A percentile compares a stretch with the other conserved stretches of the same genome.
phyloP scores from a whole-genome alignment of 371 early-diverging fungal species.

The Dichotomocladium elegans region DNA sequence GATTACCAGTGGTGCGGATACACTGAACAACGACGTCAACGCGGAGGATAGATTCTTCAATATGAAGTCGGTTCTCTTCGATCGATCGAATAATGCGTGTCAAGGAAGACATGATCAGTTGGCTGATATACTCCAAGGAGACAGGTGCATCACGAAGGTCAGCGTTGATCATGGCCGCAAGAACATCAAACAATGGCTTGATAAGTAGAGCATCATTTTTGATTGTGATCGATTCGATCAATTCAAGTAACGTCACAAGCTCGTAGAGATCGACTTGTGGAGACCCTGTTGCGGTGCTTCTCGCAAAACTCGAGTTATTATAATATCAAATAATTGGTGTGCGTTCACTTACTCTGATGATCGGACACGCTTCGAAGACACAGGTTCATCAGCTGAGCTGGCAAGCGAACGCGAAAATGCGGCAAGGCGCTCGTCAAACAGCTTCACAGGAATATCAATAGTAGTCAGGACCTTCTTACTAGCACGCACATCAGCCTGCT shows the following conservation, averaged over 20 bases:
- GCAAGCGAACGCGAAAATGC: slow-evolving; percentile 20
- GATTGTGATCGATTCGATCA: slow-evolving; percentile 61
- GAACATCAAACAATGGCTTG: slow-evolving; percentile 70
- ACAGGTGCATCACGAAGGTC: slow-evolving; percentile 52
- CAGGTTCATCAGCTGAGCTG: slow-evolving; percentile 4
- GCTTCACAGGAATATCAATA: slow-evolving; percentile 51
- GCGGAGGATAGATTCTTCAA: slow-evolving; percentile 56
- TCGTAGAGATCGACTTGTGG: slow-evolving; percentile 45
- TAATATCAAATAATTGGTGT: neutral
- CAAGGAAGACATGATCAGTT: slow-evolving; percentile 74
- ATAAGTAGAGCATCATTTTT: slow-evolving; percentile 46
- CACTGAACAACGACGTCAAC: slow-evolving; percentile 88
- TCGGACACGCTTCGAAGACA: slow-evolving; percentile 34
- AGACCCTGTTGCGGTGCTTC: neutral
- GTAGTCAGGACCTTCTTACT: slow-evolving; percentile 55
- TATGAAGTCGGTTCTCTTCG: slow-evolving; percentile 34
- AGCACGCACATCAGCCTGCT: slow-evolving; percentile 54
- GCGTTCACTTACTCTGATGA: slow-evolving; percentile 5
- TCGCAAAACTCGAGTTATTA: neutral
- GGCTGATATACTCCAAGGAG: slow-evolving; percentile 84
- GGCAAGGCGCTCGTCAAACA: slow-evolving; percentile 26
- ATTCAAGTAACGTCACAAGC: slow-evolving; percentile 65
- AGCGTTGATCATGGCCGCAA: slow-evolving; percentile 65
- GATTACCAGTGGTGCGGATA: slow-evolving; percentile 86
- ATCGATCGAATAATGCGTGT: slow-evolving; percentile 63